These are phyloP conservation scores for Trichoderma koningii DNA, from an alignment of 2,329 filamentous ascomycete species.

Conservation along the genomic window DNA sequence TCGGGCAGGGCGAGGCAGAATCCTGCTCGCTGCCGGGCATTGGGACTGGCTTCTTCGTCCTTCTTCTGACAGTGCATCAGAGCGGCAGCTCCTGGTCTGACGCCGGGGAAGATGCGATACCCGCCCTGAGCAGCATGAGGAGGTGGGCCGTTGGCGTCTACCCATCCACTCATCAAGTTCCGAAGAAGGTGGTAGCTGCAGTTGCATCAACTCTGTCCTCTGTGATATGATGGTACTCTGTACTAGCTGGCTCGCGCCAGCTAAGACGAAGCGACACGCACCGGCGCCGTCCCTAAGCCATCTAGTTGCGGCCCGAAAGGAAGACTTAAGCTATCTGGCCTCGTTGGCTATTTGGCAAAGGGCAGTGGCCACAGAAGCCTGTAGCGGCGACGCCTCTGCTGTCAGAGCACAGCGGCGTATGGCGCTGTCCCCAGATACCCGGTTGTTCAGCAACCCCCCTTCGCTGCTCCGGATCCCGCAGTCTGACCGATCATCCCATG, in stretches of 20 bases:
- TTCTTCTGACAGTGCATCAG: slow-evolving; percentile 4
- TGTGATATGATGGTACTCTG: neutral
- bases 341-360: neutral
- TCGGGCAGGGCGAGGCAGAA: slow-evolving; percentile 3
- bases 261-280: neutral
- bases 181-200: neutral
- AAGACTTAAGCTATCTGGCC: neutral
- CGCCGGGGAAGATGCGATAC: slow-evolving; percentile 22
- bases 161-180: slow-evolving; percentile 8
- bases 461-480: slow-evolving; percentile 6
- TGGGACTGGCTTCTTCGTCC: neutral
- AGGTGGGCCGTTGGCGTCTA: slow-evolving; percentile 21
- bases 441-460: slow-evolving; percentile 11
- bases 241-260: neutral
- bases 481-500: neutral
- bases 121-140: neutral
- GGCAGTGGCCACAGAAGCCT: neutral
- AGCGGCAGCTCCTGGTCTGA: slow-evolving; percentile 7
- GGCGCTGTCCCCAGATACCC: slow-evolving; percentile 14
- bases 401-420: neutral
- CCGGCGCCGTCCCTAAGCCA: neutral
- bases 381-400: neutral
- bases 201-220: neutral
- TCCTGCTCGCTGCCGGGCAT: neutral
- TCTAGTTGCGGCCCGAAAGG: slow-evolving; percentile 2